phyloP scores from a whole-genome alignment of 352 stramenopile genomes.

The Sclerospora graminicola region DNA sequence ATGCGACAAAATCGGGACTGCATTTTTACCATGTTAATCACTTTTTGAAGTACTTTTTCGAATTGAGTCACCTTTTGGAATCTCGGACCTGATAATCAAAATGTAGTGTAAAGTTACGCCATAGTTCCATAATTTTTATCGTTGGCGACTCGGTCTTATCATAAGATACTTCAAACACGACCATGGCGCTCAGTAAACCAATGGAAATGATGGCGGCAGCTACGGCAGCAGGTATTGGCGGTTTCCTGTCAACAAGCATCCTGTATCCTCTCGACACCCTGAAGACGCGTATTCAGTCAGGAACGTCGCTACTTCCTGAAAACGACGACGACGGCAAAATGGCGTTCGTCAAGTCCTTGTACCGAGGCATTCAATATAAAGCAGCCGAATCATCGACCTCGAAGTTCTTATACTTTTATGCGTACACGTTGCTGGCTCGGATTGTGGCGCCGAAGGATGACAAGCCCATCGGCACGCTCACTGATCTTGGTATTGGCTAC shows the following conservation, averaged over 20 bases:
- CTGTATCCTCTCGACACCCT: slow-evolving; percentile 82
- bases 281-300: slow-evolving; percentile 84
- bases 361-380: slow-evolving; percentile 82
- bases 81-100: too few relatives aligned
- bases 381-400: slow-evolving; percentile 68
- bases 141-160: too few relatives aligned
- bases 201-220: slow-evolving; percentile 77
- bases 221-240: slow-evolving; percentile 62
- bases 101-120: too few relatives aligned
- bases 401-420: slow-evolving; percentile 89
- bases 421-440: slow-evolving; percentile 75
- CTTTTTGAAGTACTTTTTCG: too few relatives aligned
- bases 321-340: slow-evolving; percentile 20
- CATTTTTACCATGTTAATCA: too few relatives aligned
- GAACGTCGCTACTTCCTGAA: slow-evolving; percentile 37
- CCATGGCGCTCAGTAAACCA: slow-evolving; percentile 64
- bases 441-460: slow-evolving; percentile 47
- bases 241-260: slow-evolving; percentile 65
- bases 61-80: too few relatives aligned
- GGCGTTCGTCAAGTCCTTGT: slow-evolving; percentile 50
- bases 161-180: neutral
- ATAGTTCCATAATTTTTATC: too few relatives aligned
- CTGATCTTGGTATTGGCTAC: slow-evolving; percentile 74
- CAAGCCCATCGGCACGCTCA: slow-evolving; percentile 47
- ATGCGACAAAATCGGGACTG: too few relatives aligned